Evolutionary conservation across 225 moss, liverwort and hornwort genomes (phyloP).

Genomic region (Neckera pumila): DNA sequence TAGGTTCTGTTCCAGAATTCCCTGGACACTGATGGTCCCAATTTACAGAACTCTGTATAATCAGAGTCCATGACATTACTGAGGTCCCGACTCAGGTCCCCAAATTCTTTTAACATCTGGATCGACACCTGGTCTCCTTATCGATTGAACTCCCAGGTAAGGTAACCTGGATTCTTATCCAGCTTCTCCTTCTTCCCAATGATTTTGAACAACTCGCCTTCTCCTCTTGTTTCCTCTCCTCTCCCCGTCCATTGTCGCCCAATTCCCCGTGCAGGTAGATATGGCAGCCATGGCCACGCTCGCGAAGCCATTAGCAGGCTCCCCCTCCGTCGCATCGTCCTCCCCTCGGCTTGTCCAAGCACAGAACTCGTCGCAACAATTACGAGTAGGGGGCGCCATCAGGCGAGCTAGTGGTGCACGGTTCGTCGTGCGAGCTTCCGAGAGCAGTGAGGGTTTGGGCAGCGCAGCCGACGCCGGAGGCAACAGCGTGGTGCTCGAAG

Average conservation of each 20-base stretch:
- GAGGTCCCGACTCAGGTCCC: neutral
- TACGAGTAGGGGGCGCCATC: neutral
- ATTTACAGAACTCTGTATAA: neutral
- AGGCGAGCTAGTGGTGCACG: neutral
- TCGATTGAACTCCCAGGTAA: neutral
- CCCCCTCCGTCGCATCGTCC: neutral
- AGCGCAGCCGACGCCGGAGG: slow-evolving; percentile 60
- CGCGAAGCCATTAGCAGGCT: slow-evolving; percentile 15
- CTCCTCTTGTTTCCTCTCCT: neutral
- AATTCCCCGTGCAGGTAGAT: neutral
- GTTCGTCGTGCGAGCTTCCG: slow-evolving; percentile 37
- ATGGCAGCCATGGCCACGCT: slow-evolving; percentile 32
- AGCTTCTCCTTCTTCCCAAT: neutral
- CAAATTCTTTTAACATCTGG: neutral
- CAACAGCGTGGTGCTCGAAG: slow-evolving; percentile 82
- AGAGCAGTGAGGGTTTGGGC: slow-evolving; percentile 22
- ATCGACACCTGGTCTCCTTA: neutral
- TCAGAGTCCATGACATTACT: neutral
- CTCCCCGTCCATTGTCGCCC: neutral
- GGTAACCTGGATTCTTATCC: slow-evolving; percentile 14
- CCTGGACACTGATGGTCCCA: neutral
- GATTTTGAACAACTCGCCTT: neutral
- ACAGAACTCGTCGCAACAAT: neutral
- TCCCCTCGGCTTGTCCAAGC: neutral
- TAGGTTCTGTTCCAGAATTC: neutral